These are phyloP conservation scores for Trichoderma afroharzianum DNA, from an alignment of 2,329 filamentous ascomycete genomes.

Conservation along the genomic window DNA sequence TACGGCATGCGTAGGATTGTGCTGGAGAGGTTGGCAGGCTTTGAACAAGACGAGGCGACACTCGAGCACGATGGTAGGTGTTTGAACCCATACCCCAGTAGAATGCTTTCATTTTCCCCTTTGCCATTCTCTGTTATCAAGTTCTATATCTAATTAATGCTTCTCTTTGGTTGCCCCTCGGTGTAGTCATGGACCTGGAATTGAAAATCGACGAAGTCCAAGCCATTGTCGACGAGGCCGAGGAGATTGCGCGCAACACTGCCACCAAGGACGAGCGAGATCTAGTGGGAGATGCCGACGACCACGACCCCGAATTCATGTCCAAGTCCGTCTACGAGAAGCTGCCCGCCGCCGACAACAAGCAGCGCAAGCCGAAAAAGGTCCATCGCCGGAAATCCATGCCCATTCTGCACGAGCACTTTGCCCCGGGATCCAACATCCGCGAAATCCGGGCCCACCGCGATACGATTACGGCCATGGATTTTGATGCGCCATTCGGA, in stretches of 20 bases:
- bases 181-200: constrained; percentile 59
- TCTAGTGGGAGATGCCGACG: constrained; percentile 47
- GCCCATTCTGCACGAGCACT: constrained; percentile 93
- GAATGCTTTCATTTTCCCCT: background rate
- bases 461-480: constrained; percentile 82
- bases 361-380: constrained; percentile 47
- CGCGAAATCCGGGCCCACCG: constrained; percentile 84
- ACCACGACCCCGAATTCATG: constrained; percentile 69
- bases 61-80: constrained; percentile 81
- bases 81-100: background rate
- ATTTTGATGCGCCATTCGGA: constrained; percentile 97
- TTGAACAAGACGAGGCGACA: constrained; percentile 88
- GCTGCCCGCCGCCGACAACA: constrained; percentile 57
- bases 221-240: constrained; percentile 55
- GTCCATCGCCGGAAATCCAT: constrained; percentile 74
- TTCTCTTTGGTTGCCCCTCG: background rate
- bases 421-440: constrained; percentile 83
- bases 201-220: constrained; percentile 59
- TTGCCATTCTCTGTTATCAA: background rate
- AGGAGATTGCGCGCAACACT: constrained; percentile 51
- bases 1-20: constrained; percentile 91
- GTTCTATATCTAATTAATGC: background rate
- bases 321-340: constrained; percentile 97
- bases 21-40: constrained; percentile 74
- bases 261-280: constrained; percentile 53